These are phyloP conservation scores for Stagonosporopsis rhizophila DNA, from an alignment of 2,329 filamentous ascomycete genomes.

Conservation along the genomic window DNA sequence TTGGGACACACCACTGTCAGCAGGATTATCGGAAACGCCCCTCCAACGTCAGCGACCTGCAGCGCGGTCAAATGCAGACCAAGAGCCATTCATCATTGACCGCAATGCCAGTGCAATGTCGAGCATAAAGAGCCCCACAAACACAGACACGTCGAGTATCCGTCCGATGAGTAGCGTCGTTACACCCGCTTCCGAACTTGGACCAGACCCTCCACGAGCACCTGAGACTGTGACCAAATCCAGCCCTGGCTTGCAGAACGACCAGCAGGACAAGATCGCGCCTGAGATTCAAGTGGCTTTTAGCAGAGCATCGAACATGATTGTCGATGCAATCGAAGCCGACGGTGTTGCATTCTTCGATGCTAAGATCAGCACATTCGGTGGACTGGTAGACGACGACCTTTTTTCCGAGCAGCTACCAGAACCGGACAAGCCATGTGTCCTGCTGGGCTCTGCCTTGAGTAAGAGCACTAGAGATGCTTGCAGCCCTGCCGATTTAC, in stretches of 20 bases:
- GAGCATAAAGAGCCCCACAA: slow-evolving; percentile 25
- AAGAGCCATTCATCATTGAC: slow-evolving; percentile 25
- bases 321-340: slow-evolving; percentile 48
- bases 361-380: slow-evolving; percentile 48
- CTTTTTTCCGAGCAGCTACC: slow-evolving; percentile 39
- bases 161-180: slow-evolving; percentile 27
- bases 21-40: slow-evolving; percentile 22
- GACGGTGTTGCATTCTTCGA: slow-evolving; percentile 50
- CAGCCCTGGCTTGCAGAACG: slow-evolving; percentile 33
- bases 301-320: slow-evolving; percentile 48
- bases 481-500: slow-evolving; percentile 17
- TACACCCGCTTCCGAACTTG: slow-evolving; percentile 35
- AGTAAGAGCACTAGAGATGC: slow-evolving; percentile 26
- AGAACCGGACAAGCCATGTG: slow-evolving; percentile 45
- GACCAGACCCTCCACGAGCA: slow-evolving; percentile 20
- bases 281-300: slow-evolving; percentile 47
- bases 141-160: slow-evolving; percentile 28
- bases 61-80: slow-evolving; percentile 22
- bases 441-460: slow-evolving; percentile 38
- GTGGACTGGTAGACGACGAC: slow-evolving; percentile 48
- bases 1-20: slow-evolving; percentile 31
- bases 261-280: slow-evolving; percentile 32
- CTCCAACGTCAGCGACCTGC: slow-evolving; percentile 30
- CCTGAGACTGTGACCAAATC: slow-evolving; percentile 30
- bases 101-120: slow-evolving; percentile 33